Base-by-base conservation (phyloP, 176 grass and related monocot genomes). In the Cenchrus purpureus region DNA sequence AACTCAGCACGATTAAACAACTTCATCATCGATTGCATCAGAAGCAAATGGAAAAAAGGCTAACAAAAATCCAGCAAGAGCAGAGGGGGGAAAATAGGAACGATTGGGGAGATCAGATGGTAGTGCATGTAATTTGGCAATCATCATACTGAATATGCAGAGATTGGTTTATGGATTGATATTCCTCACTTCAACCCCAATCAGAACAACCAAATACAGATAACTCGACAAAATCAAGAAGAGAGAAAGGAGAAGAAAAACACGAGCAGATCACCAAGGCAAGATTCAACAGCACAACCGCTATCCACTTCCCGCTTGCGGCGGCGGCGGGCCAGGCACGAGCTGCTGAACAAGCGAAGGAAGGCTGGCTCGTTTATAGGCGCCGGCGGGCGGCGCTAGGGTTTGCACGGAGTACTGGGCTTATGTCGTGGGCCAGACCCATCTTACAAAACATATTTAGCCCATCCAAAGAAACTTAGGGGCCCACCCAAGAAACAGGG, bases 101-200 rank as follows among this genome's bases (percentile, higher is more conserved):
- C 1, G 10, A 11, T 43, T 0, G 51, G 49, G 85, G 86, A 61
- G 81, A 88, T 88, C 87, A 88, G 87, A 88, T 88, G 87, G 87
- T 88, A 88, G 87, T 84, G 87, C 87, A 88, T 88, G 87, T 84
- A 58, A 71, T 84, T 76, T 84, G 58, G n/a, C 8, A 57, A 82
- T 88, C 87, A 88, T 88, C 87, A 88, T 84, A 74, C 19, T 84
- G 81, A 4, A 66, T 48, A 84, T 88, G 58, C 87, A 88, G 87
- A 88, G 13, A 77, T 61, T 88, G 74, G 87, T 88, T 11, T 88
- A 79, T 88, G 87, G 87, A 79, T 88, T 66, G 75, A 20, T 43
- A 29, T 58, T 88, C 87, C 87, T 84, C 87, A 84, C 68, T 88
- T 88, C 87, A 34, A 2, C 48, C 87, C 46, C 51, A 71, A 79